Conservation (phyloP, 768 basidiomycete genomes). For the Boletus pseudopeckii region DNA sequence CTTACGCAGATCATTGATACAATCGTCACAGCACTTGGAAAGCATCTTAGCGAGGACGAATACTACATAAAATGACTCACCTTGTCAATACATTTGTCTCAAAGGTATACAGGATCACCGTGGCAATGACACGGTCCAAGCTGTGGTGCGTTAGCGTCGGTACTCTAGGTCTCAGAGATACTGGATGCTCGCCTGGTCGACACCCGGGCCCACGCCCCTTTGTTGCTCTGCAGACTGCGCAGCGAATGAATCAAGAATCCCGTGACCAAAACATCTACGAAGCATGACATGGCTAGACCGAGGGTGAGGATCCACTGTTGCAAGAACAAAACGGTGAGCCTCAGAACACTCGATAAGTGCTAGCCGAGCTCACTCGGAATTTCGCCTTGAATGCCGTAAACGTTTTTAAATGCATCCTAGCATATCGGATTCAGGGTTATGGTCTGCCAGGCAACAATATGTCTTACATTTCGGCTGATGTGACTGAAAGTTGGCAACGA, state of each 20-base stretch:
- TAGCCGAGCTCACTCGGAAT: conserved; percentile 15
- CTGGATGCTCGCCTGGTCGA: conserved; percentile 33
- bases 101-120: conserved; percentile 48
- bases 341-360: neutral
- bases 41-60: neutral
- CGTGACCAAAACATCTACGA: conserved; percentile 50
- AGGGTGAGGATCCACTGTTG: conserved; percentile 49
- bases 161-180: neutral
- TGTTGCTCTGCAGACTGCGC: conserved; percentile 36
- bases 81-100: conserved; percentile 52
- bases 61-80: conserved; percentile 18
- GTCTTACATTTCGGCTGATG: conserved; percentile 31
- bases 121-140: conserved; percentile 45
- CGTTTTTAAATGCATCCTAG: conserved; percentile 26
- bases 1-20: conserved; percentile 43
- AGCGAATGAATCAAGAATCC: conserved; percentile 43
- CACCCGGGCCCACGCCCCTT: conserved; percentile 24
- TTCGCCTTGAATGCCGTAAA: conserved; percentile 23
- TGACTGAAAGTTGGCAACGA: conserved; percentile 20
- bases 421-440: neutral
- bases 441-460: neutral
- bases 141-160: conserved; percentile 20
- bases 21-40: conserved; percentile 38
- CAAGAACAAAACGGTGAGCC: neutral
- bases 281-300: conserved; percentile 47